Evolutionary conservation across 2,329 filamentous ascomycete genomes (phyloP).

Genomic region (Fusarium brevicatenulatum): DNA sequence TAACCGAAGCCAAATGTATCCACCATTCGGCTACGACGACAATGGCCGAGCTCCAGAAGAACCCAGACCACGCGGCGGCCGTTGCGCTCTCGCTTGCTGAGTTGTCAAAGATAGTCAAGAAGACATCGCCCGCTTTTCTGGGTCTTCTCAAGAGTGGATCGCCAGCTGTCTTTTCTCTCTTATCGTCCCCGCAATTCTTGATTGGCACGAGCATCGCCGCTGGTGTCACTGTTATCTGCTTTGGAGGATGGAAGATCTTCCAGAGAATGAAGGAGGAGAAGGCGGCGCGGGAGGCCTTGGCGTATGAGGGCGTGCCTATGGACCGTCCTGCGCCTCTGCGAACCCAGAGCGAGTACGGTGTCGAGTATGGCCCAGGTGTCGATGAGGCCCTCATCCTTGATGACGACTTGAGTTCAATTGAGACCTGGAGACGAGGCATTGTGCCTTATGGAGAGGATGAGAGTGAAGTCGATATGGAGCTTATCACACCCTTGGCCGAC

Average conservation of each 20-base stretch:
- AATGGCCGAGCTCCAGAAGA: constrained; percentile 76
- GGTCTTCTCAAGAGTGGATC: constrained; percentile 80
- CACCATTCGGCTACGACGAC: constrained; percentile 86
- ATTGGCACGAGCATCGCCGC: constrained; percentile 90
- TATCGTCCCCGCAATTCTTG: constrained; percentile 91
- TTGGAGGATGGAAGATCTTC: constrained; percentile 97
- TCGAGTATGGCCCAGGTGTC: constrained; percentile 49
- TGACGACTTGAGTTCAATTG: constrained; percentile 67
- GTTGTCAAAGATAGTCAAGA: constrained; percentile 81
- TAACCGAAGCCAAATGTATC: constrained; percentile 89
- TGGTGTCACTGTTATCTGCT: constrained; percentile 93
- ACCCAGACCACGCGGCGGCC: constrained; percentile 89
- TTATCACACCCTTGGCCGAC: constrained; percentile 67
- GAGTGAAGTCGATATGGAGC: constrained; percentile 63
- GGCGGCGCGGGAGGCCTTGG: constrained; percentile 44
- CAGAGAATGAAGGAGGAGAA: constrained; percentile 75
- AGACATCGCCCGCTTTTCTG: constrained; percentile 86
- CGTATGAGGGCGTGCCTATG: constrained; percentile 40
- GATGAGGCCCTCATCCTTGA: constrained; percentile 68
- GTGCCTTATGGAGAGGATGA: constrained; percentile 58
- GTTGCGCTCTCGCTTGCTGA: constrained; percentile 94
- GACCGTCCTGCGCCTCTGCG: constrained; percentile 42
- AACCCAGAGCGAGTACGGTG: constrained; percentile 46
- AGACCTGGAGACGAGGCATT: constrained; percentile 69
- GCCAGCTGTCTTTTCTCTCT: constrained; percentile 85